These are phyloP conservation scores for Pleurozium schreberi DNA, from an alignment of 225 moss, liverwort and hornwort genomes.

Conservation along the genomic window DNA sequence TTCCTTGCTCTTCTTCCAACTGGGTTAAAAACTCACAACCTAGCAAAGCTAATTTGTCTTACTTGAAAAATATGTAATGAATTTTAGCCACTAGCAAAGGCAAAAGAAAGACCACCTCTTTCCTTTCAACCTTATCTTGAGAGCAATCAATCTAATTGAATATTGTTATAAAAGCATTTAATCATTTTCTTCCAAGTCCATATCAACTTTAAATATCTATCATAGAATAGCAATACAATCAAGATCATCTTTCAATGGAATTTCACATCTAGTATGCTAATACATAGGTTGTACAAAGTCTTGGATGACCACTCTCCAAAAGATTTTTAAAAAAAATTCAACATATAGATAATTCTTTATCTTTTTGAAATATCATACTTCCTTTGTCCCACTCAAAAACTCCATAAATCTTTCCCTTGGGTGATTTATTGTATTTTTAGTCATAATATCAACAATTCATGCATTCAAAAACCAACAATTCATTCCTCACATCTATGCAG, in stretches of 20 bases:
- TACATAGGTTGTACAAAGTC: neutral
- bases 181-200: neutral
- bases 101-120: neutral
- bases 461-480: no score
- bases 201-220: neutral
- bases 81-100: neutral
- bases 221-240: neutral
- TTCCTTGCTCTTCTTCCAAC: neutral
- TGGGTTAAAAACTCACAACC: neutral
- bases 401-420: no score
- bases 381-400: no score
- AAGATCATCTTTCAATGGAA: neutral
- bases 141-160: neutral
- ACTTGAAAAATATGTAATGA: neutral
- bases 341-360: neutral
- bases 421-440: no score
- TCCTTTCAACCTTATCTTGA: neutral
- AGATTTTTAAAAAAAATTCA: neutral
- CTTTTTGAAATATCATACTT: neutral
- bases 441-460: no score
- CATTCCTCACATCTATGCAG: no score
- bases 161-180: neutral
- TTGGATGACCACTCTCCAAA: neutral
- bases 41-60: neutral
- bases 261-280: neutral